phyloP scores from a whole-genome alignment of 257 asterid genomes.

The Ligustrum vulgare region DNA sequence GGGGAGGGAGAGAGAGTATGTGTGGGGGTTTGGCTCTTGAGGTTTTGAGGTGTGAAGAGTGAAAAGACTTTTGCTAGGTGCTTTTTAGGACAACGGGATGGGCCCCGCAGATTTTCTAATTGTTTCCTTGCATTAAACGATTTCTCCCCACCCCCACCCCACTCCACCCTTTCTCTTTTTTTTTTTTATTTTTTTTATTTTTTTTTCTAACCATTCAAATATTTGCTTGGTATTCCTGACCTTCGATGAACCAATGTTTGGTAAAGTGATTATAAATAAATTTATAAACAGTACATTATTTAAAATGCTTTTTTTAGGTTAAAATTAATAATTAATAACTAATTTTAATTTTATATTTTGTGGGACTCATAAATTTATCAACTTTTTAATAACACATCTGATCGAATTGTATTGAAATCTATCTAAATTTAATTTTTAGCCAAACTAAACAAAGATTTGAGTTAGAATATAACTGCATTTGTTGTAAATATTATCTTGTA shows the following conservation, averaged over 20 bases:
- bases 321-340: too few species aligned
- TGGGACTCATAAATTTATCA: too few species aligned
- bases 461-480: too few species aligned
- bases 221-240: not conserved
- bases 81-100: conserved; percentile 25
- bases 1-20: not conserved
- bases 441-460: not conserved
- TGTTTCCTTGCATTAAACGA: conserved; percentile 5
- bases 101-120: not conserved
- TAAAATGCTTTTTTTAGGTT: too few species aligned
- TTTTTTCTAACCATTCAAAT: not conserved
- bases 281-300: too few species aligned
- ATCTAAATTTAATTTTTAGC: too few species aligned
- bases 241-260: too few species aligned
- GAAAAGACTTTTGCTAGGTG: conserved; percentile 20
- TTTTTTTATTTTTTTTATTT: not conserved
- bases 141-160: not conserved
- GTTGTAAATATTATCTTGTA: too few species aligned
- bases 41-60: conserved; percentile 25
- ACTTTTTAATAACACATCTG: too few species aligned
- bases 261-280: too few species aligned
- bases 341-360: too few species aligned
- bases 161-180: not conserved
- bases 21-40: conserved; percentile 18
- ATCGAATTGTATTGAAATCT: too few species aligned